Conservation (phyloP, 371 early-diverging fungal species). For the Rhizomucor miehei region DNA sequence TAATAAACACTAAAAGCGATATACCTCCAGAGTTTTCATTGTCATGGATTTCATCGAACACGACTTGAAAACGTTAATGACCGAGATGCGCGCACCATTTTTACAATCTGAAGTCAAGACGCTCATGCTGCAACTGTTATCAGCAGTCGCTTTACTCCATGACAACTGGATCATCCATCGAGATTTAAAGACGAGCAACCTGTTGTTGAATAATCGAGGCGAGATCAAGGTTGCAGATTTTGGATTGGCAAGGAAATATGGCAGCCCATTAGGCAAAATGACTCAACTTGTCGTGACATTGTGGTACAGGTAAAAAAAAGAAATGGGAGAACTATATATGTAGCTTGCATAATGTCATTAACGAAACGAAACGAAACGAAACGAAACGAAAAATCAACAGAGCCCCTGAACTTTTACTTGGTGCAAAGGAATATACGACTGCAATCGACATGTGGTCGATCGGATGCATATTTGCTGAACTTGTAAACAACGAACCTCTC, state of each 20-base stretch:
- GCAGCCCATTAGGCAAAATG: constrained; percentile 72
- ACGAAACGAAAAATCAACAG: constrained; percentile 35
- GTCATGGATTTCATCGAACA: constrained; percentile 98
- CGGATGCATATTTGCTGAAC: constrained; percentile 93
- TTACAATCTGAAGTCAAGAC: constrained; percentile 91
- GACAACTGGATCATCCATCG: constrained; percentile 95
- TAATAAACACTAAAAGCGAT: constrained; percentile 46
- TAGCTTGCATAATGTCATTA: not conserved
- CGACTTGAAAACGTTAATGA: constrained; percentile 90
- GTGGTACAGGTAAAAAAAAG: constrained; percentile 70
- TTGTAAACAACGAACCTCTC: constrained; percentile 72
- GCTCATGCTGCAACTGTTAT: constrained; percentile 83
- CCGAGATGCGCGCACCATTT: constrained; percentile 76
- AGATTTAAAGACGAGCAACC: constrained; percentile 97
- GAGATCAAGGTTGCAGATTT: constrained; percentile 87
- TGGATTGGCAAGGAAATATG: constrained; percentile 77
- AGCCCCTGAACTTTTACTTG: constrained; percentile 97
- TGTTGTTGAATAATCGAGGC: constrained; percentile 86
- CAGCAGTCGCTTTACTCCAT: constrained; percentile 89
- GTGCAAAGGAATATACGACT: constrained; percentile 87
- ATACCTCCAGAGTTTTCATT: constrained; percentile 74
- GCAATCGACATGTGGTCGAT: constrained; percentile 99
- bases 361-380: not conserved
- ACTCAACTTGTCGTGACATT: constrained; percentile 90
- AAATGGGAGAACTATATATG: no score